Base-by-base conservation (phyloP, 192 early-diverging fungal species). In the Linnemannia elongata region DNA sequence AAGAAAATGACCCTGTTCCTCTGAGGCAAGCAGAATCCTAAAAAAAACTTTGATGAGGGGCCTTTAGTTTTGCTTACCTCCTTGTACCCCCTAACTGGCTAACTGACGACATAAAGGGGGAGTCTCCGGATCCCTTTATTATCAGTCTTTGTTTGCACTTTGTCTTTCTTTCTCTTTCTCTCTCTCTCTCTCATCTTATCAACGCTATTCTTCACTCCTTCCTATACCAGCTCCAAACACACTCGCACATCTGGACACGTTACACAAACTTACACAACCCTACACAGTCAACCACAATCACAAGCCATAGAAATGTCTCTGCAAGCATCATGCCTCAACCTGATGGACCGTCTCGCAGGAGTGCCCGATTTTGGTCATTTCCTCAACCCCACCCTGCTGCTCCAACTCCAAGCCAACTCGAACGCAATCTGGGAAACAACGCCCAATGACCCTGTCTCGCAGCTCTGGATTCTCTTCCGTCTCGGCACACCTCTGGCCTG, bases 331-430 rank as follows among this genome's bases (percentile, higher is more conserved):
- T 95, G 94, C 89, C 88, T 92, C 44, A 91, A 92, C 68, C 90
- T 95, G 17, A 89, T 95, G 36, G 94, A 95, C 69, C 91, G 93
- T 80, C 90, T 96, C 20, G 90, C 93, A 33, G 91, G 91, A 80
- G 95, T 96, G 52, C 91, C 94, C 45, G 94, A 94, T n/a, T 94
- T 96, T 80, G 91, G 93, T n/a, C 49, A 82, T 27, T 95, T 93
- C 81, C 89, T 96, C 39, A 87, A 89, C 38, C 81, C 89, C 79
- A 85, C 85, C 55, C 80, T 88, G 44, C 66, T 80, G 75, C 76
- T 88, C 77, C 74, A 90, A 79, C 82, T 89, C 54, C 75, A 72
- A 60, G 77, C 88, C 18, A 76, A 76, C 36, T 69, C 87, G n/a
- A 69, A 80, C 38, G 52, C 74, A 47, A 69, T 54, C 39, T 66